Conservation (phyloP, 2,329 filamentous ascomycete species). For the Talaromyces verruculosus region DNA sequence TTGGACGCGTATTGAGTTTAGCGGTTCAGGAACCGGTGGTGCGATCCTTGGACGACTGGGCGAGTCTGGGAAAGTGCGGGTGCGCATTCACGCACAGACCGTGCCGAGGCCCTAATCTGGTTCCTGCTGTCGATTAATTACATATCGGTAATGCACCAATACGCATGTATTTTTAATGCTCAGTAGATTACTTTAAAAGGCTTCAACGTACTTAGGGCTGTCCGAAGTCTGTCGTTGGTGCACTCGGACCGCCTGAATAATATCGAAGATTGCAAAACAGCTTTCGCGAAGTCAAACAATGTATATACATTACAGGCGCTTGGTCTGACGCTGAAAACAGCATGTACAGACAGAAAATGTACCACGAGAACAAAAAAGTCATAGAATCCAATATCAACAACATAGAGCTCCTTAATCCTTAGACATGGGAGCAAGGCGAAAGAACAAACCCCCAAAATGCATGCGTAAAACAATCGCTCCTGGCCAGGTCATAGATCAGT, state of each 20-base stretch:
- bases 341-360: not conserved
- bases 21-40: not conserved
- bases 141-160: not conserved
- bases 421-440: not conserved
- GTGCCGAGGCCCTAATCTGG: not conserved
- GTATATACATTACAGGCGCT: conserved; percentile 3
- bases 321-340: not conserved
- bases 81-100: not conserved
- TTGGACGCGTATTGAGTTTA: not conserved
- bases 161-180: not conserved
- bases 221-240: not conserved
- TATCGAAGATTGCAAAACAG: not conserved
- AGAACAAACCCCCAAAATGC: conserved; percentile 12
- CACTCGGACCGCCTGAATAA: not conserved
- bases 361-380: not conserved
- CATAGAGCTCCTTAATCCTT: not conserved
- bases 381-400: conserved; percentile 8
- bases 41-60: not conserved
- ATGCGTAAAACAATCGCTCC: not conserved
- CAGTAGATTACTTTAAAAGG: not conserved
- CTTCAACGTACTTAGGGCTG: not conserved
- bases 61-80: not conserved
- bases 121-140: not conserved
- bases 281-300: not conserved
- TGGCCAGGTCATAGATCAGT: conserved; percentile 8